Conservation (phyloP, 352 stramenopile genomes). For the Pythium inflatum region DNA sequence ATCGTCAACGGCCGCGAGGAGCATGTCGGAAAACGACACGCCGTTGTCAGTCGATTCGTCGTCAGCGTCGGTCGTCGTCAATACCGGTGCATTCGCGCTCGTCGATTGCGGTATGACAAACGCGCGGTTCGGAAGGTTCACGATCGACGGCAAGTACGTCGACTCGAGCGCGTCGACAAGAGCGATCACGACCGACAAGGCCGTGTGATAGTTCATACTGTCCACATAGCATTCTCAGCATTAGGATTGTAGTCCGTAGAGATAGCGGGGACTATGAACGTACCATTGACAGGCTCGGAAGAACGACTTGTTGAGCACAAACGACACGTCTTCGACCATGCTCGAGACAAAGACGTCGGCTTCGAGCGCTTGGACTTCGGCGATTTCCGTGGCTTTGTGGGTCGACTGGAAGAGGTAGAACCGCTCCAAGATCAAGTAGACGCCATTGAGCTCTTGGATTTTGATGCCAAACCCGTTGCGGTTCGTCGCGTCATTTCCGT, state of each 20-base stretch:
- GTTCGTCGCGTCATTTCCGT: slow-evolving; percentile 37
- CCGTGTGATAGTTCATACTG: slow-evolving; percentile 83
- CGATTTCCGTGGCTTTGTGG: slow-evolving; percentile 83
- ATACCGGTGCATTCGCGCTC: slow-evolving; percentile 1
- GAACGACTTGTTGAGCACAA: slow-evolving; percentile 86
- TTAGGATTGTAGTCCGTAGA: background rate
- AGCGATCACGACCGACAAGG: slow-evolving; percentile 79
- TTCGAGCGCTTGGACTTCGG: slow-evolving; percentile 77
- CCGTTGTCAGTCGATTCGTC: slow-evolving; percentile 34
- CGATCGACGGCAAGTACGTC: slow-evolving; percentile 76
- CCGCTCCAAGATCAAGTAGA: slow-evolving; percentile 81
- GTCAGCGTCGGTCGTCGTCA: slow-evolving; percentile 6
- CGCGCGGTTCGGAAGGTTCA: slow-evolving; percentile 61
- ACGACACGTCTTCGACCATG: slow-evolving; percentile 84
- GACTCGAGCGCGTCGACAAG: slow-evolving; percentile 84
- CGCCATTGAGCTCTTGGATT: slow-evolving; percentile 74
- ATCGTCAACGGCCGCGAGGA: slow-evolving; percentile 78
- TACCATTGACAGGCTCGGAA: slow-evolving; percentile 77
- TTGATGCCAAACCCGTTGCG: slow-evolving; percentile 53
- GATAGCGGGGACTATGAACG: background rate
- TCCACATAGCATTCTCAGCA: background rate
- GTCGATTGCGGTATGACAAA: slow-evolving; percentile 59
- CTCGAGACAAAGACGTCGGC: slow-evolving; percentile 72
- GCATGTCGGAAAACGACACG: slow-evolving; percentile 79
- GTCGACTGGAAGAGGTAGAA: slow-evolving; percentile 89